phyloP scores from a whole-genome alignment of 441 rosid genomes.

The Erodium texanum region DNA sequence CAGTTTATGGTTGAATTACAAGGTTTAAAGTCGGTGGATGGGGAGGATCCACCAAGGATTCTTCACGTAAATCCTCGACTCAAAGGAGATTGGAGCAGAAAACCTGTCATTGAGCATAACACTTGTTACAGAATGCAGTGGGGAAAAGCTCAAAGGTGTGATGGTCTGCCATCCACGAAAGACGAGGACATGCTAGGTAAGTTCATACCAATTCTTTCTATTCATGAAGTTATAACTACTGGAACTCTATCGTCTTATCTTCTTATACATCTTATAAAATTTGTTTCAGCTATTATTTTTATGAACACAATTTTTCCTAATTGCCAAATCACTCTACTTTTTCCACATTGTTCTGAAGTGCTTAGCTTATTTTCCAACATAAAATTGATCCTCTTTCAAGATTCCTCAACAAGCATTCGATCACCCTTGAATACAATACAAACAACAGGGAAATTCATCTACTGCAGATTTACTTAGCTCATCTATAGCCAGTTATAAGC shows the following conservation, averaged over 20 bases:
- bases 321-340: not conserved
- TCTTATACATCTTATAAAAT: not conserved
- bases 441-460: not conserved
- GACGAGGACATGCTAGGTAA: slow-evolving; percentile 77
- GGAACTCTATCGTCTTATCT: not conserved
- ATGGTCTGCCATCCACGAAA: slow-evolving; percentile 69
- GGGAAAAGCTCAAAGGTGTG: slow-evolving; percentile 91
- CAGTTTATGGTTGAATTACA: slow-evolving; percentile 92
- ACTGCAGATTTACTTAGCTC: not conserved
- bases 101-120: slow-evolving; percentile 88
- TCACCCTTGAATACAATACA: not conserved
- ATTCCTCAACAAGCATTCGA: not conserved
- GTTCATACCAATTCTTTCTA: slow-evolving; percentile 13
- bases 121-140: slow-evolving; percentile 99
- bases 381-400: not conserved
- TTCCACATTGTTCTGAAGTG: not conserved
- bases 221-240: not conserved
- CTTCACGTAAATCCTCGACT: slow-evolving; percentile 87
- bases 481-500: not conserved
- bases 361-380: not conserved
- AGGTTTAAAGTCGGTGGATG: slow-evolving; percentile 83
- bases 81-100: slow-evolving; percentile 83
- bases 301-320: not conserved
- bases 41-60: slow-evolving; percentile 93
- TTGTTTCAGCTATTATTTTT: not conserved